Evolutionary conservation across 2,329 filamentous ascomycete species (phyloP).

Genomic region (Didymosphaeria variabile): DNA sequence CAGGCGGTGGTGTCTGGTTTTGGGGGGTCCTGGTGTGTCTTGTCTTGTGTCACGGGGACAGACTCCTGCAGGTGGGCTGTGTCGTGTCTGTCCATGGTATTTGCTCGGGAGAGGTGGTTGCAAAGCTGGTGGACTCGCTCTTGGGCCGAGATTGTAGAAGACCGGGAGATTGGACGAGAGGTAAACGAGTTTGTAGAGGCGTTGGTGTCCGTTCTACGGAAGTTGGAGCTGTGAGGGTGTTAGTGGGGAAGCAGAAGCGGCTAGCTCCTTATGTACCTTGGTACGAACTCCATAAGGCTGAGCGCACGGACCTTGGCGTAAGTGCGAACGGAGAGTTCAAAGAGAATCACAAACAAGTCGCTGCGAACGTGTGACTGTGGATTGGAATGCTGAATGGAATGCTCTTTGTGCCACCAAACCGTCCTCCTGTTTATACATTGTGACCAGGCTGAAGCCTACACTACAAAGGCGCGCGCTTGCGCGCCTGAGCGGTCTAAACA

Average conservation of each 20-base stretch:
- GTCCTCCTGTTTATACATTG: not conserved
- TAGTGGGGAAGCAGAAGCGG: not conserved
- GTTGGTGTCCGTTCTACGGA: not conserved
- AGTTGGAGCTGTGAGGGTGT: not conserved
- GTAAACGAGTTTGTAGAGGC: not conserved
- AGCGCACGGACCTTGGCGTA: conserved; percentile 5
- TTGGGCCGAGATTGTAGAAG: conserved; percentile 11
- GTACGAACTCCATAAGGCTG: conserved; percentile 12
- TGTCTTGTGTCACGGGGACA: not conserved
- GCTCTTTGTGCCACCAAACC: not conserved
- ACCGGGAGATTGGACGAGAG: conserved; percentile 1
- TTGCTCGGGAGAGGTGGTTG: conserved; percentile 19
- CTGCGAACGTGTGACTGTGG: not conserved
- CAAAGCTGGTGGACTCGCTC: conserved; percentile 18
- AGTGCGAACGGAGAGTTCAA: conserved; percentile 2
- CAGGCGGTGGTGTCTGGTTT: not conserved
- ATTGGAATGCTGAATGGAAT: not conserved
- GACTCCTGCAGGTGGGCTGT: too few relatives aligned
- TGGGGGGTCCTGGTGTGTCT: not conserved
- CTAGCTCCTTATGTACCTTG: conserved; percentile 1
- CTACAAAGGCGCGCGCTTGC: not conserved
- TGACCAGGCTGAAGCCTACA: not conserved
- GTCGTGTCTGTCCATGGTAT: conserved; percentile 9
- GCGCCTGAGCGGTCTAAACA: not conserved
- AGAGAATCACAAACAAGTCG: not conserved